Evolutionary conservation across 2,329 filamentous ascomycete genomes (phyloP).

Genomic region (Xylariaceae sp.): DNA sequence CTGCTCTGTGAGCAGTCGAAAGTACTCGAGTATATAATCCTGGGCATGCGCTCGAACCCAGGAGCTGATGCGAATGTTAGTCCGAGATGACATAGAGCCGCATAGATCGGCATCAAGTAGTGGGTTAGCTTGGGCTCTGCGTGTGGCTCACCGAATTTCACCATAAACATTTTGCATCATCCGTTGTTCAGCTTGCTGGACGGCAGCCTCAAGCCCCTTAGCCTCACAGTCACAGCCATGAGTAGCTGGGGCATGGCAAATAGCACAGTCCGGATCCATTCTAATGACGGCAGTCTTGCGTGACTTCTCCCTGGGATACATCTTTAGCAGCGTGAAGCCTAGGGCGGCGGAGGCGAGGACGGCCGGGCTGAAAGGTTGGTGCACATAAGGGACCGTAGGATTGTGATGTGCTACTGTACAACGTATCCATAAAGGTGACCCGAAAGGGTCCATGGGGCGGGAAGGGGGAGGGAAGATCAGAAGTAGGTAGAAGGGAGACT

Average conservation of each 20-base stretch:
- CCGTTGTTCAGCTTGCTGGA: slow-evolving; percentile 56
- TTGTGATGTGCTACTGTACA: slow-evolving; percentile 32
- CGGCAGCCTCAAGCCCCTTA: slow-evolving; percentile 56
- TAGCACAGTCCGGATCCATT: slow-evolving; percentile 66
- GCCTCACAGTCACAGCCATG: slow-evolving; percentile 60
- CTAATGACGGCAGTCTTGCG: slow-evolving; percentile 48
- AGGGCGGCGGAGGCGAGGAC: slow-evolving; percentile 25
- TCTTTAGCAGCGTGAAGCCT: slow-evolving; percentile 40
- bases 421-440: slow-evolving; percentile 31
- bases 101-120: slow-evolving; percentile 5
- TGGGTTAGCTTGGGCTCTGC: slow-evolving; percentile 5
- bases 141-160: slow-evolving; percentile 53
- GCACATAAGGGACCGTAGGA: slow-evolving; percentile 24
- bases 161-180: slow-evolving; percentile 59
- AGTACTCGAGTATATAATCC: slow-evolving; percentile 63
- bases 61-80: slow-evolving; percentile 37
- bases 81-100: neutral
- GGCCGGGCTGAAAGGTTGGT: slow-evolving; percentile 26
- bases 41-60: slow-evolving; percentile 63
- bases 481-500: slow-evolving; percentile 27
- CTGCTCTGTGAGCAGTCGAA: slow-evolving; percentile 54
- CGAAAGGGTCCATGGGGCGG: slow-evolving; percentile 34
- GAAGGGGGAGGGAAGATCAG: slow-evolving; percentile 20
- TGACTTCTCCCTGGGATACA: slow-evolving; percentile 45
- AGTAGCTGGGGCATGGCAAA: slow-evolving; percentile 56